These are phyloP conservation scores for Cladorrhinum samala DNA, from an alignment of 495 filamentous ascomycete genomes.

Conservation along the genomic window DNA sequence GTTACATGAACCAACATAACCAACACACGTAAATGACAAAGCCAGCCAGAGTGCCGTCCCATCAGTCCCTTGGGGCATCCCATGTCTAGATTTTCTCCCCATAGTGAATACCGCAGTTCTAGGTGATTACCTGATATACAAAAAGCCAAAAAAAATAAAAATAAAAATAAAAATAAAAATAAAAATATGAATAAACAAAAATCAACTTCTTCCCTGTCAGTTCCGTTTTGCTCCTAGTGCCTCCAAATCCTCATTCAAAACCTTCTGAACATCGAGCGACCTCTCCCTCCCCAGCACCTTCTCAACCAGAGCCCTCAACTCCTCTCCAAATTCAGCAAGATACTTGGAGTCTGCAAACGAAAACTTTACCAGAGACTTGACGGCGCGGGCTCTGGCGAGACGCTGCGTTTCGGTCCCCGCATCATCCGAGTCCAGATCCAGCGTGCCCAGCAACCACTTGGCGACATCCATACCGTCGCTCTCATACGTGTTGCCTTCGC, in stretches of 20 bases:
- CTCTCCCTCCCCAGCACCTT: slow-evolving; percentile 32
- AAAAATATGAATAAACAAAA: too few relatives aligned
- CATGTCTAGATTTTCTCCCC: too few relatives aligned
- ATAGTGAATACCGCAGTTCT: too few relatives aligned
- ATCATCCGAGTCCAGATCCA: slow-evolving; percentile 32
- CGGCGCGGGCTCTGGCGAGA: slow-evolving; percentile 31
- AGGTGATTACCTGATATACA: too few relatives aligned
- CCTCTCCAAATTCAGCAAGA: not conserved
- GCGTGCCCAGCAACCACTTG: slow-evolving; percentile 31
- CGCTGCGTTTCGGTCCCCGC: slow-evolving; percentile 35
- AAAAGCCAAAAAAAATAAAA: too few relatives aligned
- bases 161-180: too few relatives aligned
- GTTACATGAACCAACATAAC: too few relatives aligned
- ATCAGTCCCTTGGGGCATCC: too few relatives aligned
- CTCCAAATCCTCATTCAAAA: slow-evolving; percentile 22
- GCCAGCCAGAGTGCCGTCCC: too few relatives aligned
- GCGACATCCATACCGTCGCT: slow-evolving; percentile 21
- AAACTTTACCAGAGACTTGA: slow-evolving; percentile 25
- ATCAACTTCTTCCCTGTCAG: too few relatives aligned
- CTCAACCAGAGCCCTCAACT: slow-evolving; percentile 17
- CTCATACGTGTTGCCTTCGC: slow-evolving; percentile 14
- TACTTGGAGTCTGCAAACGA: slow-evolving; percentile 18
- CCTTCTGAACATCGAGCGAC: slow-evolving; percentile 38
- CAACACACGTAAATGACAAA: too few relatives aligned
- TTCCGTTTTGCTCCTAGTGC: slow-evolving; percentile 14